These are phyloP conservation scores for Gnomoniopsis sp. DNA, from an alignment of 2,329 filamentous ascomycete species.

Conservation along the genomic window DNA sequence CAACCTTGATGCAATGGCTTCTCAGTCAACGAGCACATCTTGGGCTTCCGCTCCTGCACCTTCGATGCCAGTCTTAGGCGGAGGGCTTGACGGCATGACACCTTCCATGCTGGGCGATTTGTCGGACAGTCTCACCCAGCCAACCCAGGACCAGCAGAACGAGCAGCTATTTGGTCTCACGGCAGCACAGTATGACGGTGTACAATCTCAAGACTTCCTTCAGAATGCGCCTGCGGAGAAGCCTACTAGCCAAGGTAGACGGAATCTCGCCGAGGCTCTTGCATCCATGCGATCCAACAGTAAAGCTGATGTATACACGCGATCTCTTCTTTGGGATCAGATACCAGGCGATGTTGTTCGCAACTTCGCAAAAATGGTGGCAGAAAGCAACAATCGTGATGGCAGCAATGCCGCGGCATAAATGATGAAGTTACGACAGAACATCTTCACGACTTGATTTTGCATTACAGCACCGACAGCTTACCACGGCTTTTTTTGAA, in stretches of 20 bases:
- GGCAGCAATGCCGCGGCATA: slow-evolving; percentile 36
- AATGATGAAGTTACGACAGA: slow-evolving; percentile 28
- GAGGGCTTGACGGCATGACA: slow-evolving; percentile 46
- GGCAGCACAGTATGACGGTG: slow-evolving; percentile 81
- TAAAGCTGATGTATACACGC: slow-evolving; percentile 88
- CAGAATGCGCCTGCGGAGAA: slow-evolving; percentile 50
- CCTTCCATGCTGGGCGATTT: slow-evolving; percentile 64
- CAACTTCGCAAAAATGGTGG: slow-evolving; percentile 89
- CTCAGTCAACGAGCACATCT: slow-evolving; percentile 49
- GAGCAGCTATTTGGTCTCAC: slow-evolving; percentile 87
- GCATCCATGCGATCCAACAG: slow-evolving; percentile 70
- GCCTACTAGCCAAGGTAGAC: slow-evolving; percentile 60
- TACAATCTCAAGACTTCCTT: slow-evolving; percentile 72
- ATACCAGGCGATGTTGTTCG: slow-evolving; percentile 88
- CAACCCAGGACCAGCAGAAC: slow-evolving; percentile 79
- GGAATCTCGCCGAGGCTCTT: slow-evolving; percentile 77
- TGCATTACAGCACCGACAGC: slow-evolving; percentile 16
- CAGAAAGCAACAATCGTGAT: slow-evolving; percentile 59
- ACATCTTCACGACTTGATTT: slow-evolving; percentile 19
- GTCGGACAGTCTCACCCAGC: slow-evolving; percentile 66
- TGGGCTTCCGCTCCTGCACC: slow-evolving; percentile 42
- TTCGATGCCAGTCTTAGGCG: slow-evolving; percentile 36
- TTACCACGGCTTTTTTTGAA: slow-evolving; percentile 19
- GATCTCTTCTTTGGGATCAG: slow-evolving; percentile 90
- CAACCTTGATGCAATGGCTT: slow-evolving; percentile 41